Evolutionary conservation across 2,329 filamentous ascomycete species (phyloP).

Genomic region (Aspergillus sp.): DNA sequence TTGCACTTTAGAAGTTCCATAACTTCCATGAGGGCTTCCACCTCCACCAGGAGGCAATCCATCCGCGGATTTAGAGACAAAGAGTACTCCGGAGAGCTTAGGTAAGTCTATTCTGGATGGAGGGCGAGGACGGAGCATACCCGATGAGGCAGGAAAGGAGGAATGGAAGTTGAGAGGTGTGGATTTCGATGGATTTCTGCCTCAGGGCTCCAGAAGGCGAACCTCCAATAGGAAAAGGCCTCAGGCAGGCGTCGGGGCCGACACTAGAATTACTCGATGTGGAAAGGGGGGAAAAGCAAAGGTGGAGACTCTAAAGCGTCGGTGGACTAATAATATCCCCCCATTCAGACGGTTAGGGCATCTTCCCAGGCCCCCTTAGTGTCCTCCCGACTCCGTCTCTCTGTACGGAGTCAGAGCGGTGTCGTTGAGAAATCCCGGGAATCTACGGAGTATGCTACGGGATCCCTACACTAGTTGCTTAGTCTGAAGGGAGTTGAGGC

Average conservation of each 20-base stretch:
- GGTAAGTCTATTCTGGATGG: neutral
- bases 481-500: no score
- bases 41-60: neutral
- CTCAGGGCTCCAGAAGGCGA: constrained; percentile 16
- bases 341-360: constrained; percentile 8
- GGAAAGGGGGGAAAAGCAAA: constrained; percentile 6
- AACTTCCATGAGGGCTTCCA: neutral
- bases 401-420: neutral
- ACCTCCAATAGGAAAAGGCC: constrained; percentile 5
- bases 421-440: neutral
- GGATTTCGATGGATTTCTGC: constrained; percentile 3
- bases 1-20: neutral
- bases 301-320: neutral
- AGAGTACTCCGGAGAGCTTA: neutral
- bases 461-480: no score
- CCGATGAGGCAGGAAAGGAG: constrained; percentile 3
- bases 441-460: no score
- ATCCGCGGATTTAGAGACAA: neutral
- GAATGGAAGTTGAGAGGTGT: neutral
- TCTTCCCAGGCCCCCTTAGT: neutral
- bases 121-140: constrained; percentile 4
- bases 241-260: constrained; percentile 8
- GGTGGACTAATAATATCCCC: constrained; percentile 15
- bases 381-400: neutral
- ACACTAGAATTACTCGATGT: constrained; percentile 2